These are phyloP conservation scores for Cladophialophora yegresii DNA, from an alignment of 2,329 filamentous ascomycete genomes.

Conservation along the genomic window DNA sequence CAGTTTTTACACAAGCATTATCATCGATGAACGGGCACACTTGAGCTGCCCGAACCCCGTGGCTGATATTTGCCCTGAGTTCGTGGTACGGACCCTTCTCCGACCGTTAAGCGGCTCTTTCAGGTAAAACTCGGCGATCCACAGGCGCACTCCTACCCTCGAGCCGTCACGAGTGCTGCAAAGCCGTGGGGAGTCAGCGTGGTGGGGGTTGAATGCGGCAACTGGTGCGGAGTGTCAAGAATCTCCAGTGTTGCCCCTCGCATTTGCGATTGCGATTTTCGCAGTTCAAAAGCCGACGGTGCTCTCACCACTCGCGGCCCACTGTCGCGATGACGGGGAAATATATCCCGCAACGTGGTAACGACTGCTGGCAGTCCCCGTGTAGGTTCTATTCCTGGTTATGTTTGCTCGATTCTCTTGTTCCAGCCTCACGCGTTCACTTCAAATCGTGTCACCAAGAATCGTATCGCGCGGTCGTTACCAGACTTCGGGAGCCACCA, in stretches of 20 bases:
- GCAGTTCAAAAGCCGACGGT: slow-evolving; percentile 24
- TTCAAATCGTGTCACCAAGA: background rate
- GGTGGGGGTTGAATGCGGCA: slow-evolving; percentile 14
- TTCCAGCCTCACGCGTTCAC: background rate
- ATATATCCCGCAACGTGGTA: slow-evolving; percentile 2
- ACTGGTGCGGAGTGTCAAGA: slow-evolving; percentile 15
- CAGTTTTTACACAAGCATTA: background rate
- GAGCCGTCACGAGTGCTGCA: background rate
- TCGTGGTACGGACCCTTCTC: slow-evolving; percentile 11
- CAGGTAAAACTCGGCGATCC: slow-evolving; percentile 20
- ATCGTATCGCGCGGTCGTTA: background rate
- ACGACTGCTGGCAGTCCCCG: background rate
- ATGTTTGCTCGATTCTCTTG: slow-evolving; percentile 11
- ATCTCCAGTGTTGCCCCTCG: slow-evolving; percentile 2
- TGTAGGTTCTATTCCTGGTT: background rate
- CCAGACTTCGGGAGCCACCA: background rate
- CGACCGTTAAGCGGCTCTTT: slow-evolving; percentile 2
- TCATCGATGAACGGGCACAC: background rate
- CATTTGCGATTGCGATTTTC: slow-evolving; percentile 5
- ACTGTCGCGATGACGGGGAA: background rate
- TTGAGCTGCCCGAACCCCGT: background rate
- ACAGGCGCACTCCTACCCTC: slow-evolving; percentile 14
- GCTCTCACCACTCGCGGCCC: background rate
- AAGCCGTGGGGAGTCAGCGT: slow-evolving; percentile 8
- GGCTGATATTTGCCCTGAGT: background rate